Evolutionary conservation across 805 yeast genomes (phyloP).

Genomic region (Nakazawaea ambrosiae): DNA sequence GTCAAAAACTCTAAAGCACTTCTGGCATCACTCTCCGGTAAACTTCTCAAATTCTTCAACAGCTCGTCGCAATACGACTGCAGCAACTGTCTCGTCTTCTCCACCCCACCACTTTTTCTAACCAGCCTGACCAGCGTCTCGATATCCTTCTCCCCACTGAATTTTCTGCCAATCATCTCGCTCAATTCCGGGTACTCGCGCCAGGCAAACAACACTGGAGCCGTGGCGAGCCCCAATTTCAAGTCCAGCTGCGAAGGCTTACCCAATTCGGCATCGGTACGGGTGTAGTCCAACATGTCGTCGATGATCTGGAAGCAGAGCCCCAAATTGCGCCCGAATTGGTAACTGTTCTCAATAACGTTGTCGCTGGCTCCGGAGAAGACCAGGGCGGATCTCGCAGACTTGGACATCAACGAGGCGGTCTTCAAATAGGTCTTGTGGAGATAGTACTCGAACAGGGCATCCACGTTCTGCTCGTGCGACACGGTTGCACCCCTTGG

Average conservation of each 20-base stretch:
- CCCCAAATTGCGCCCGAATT: conserved; percentile 89
- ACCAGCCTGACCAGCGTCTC: conserved; percentile 77
- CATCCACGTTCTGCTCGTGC: conserved; percentile 61
- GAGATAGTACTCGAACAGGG: conserved; percentile 91
- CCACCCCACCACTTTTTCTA: conserved; percentile 62
- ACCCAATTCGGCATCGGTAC: conserved; percentile 78
- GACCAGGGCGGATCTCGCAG: conserved; percentile 89
- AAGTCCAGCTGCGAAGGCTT: conserved; percentile 96
- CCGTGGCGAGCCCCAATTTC: conserved; percentile 91
- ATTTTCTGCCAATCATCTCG: conserved; percentile 75
- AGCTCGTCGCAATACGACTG: conserved; percentile 73
- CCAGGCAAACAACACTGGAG: conserved; percentile 96
- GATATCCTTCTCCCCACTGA: conserved; percentile 74
- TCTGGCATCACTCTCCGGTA: conserved; percentile 88
- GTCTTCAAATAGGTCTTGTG: conserved; percentile 96
- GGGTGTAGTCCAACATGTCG: conserved; percentile 91
- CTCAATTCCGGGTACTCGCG: conserved; percentile 79
- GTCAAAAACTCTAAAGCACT: conserved; percentile 83
- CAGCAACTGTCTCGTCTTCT: conserved; percentile 70
- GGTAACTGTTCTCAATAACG: conserved; percentile 80
- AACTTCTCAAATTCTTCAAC: conserved; percentile 53
- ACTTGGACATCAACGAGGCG: conserved; percentile 89
- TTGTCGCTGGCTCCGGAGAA: conserved; percentile 74
- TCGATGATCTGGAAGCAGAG: conserved; percentile 95
- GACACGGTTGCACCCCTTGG: conserved; percentile 23